A percentile compares a stretch with the other conserved stretches of the same genome.
Evolutionary conservation across 805 yeast genomes (phyloP).

Genomic region (Ogataea polymorpha): DNA sequence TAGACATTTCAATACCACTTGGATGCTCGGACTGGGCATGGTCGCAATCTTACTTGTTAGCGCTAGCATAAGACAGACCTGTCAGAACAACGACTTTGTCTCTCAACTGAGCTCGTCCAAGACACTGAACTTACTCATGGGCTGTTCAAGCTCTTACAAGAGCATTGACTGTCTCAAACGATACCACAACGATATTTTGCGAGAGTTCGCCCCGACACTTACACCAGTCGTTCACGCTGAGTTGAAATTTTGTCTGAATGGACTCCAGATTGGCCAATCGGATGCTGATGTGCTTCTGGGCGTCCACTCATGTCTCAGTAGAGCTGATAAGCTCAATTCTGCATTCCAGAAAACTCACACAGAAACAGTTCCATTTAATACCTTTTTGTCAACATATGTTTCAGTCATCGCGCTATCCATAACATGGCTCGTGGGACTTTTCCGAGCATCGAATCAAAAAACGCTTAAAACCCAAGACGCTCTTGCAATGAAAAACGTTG

Average conservation of each 20-base stretch:
- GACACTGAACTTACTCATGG: slow-evolving; percentile 6
- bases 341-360: slow-evolving; percentile 2
- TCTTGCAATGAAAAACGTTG: not conserved
- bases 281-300: slow-evolving; percentile 14
- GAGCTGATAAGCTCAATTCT: slow-evolving; percentile 14
- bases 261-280: slow-evolving; percentile 1
- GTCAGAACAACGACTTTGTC: not conserved
- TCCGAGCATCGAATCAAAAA: not conserved
- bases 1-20: slow-evolving; percentile 2
- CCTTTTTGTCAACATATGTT: slow-evolving; percentile 1
- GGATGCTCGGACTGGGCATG: slow-evolving; percentile 8
- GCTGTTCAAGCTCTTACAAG: slow-evolving; percentile 17
- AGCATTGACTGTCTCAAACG: slow-evolving; percentile 13
- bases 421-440: not conserved
- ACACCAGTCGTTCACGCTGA: slow-evolving; percentile 15
- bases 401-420: not conserved
- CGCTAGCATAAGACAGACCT: slow-evolving; percentile 15
- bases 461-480: not conserved
- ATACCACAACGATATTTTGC: slow-evolving; percentile 12
- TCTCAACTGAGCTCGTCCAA: slow-evolving; percentile 1
- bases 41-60: slow-evolving; percentile 7
- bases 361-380: not conserved
- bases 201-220: slow-evolving; percentile 11
- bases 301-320: slow-evolving; percentile 16
- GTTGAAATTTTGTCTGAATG: slow-evolving; percentile 16